These are phyloP conservation scores for Yamadazyma trypodendri DNA, from an alignment of 1,139 yeast species.

Conservation along the genomic window DNA sequence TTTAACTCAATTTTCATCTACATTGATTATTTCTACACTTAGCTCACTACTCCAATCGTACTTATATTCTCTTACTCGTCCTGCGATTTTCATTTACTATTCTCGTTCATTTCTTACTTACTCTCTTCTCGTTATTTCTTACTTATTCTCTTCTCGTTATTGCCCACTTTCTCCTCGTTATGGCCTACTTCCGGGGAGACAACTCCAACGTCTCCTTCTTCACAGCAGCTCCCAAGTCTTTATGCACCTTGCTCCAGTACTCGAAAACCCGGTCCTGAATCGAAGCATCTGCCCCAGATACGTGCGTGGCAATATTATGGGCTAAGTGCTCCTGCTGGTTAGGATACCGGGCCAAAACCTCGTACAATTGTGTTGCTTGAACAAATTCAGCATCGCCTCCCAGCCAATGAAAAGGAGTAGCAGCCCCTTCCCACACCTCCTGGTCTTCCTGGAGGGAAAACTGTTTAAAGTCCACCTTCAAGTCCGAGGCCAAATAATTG, in stretches of 20 bases:
- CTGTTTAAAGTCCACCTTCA: constrained; percentile 51
- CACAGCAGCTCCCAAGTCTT: constrained; percentile 58
- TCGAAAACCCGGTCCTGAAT: constrained; percentile 79
- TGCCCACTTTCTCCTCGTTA: no score
- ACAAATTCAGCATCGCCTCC: constrained; percentile 69
- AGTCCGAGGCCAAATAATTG: constrained; percentile 59
- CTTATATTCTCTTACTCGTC: no score
- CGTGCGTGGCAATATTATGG: constrained; percentile 80
- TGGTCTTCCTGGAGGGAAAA: constrained; percentile 56
- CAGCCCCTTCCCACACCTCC: constrained; percentile 88
- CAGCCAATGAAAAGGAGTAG: constrained; percentile 85
- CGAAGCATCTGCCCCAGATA: constrained; percentile 61
- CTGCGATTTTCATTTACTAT: no score
- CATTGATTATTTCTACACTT: no score
- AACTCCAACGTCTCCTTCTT: constrained; percentile 60
- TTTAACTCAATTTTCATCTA: no score
- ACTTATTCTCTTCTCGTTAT: no score
- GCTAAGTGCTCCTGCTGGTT: constrained; percentile 82
- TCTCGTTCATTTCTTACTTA: no score
- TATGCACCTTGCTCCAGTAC: constrained; percentile 66
- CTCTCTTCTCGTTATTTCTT: no score
- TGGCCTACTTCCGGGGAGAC: no score
- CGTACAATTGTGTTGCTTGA: constrained; percentile 65
- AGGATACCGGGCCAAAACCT: constrained; percentile 68
- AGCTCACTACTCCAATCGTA: no score